Percentiles rank a stretch among this genome's conserved stretches.
These are phyloP conservation scores for Apiospora sp. DNA, from an alignment of 2,329 filamentous ascomycete genomes.

Conservation along the genomic window DNA sequence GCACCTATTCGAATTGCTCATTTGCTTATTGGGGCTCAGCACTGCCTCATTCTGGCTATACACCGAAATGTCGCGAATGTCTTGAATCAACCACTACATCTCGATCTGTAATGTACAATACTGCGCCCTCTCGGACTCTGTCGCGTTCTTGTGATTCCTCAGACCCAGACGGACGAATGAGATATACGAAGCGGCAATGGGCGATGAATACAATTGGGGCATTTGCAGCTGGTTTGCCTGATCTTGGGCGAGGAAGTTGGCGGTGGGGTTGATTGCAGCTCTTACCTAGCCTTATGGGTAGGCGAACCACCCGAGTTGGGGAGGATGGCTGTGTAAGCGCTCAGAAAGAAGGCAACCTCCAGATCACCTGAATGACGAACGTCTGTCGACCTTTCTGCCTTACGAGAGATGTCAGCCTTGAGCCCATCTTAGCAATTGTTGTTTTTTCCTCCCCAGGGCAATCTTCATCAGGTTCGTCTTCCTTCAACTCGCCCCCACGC, in stretches of 20 bases:
- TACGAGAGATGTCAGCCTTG: conserved; percentile 19
- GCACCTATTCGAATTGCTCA: background rate
- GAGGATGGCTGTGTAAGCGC: conserved; percentile 9
- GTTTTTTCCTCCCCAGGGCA: background rate
- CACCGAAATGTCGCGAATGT: background rate
- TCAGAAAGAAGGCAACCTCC: conserved; percentile 12
- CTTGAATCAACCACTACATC: background rate
- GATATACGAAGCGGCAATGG: background rate
- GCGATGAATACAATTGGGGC: background rate
- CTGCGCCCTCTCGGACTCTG: background rate
- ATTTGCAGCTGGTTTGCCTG: conserved; percentile 3
- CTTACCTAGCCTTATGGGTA: background rate
- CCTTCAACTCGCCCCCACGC: conserved; percentile 11
- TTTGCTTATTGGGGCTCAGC: background rate
- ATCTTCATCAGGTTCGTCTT: conserved; percentile 17
- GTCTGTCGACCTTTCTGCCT: conserved; percentile 9
- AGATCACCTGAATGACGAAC: conserved; percentile 12
- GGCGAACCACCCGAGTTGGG: conserved; percentile 2
- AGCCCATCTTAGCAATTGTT: background rate
- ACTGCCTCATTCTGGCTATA: background rate
- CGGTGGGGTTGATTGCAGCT: conserved; percentile 4
- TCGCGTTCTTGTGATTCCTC: background rate
- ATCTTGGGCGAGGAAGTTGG: background rate
- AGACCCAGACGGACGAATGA: too few species aligned
- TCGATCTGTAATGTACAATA: background rate